phyloP scores from a whole-genome alignment of 2,329 filamentous ascomycete genomes.

The Pseudogymnoascus sp. region DNA sequence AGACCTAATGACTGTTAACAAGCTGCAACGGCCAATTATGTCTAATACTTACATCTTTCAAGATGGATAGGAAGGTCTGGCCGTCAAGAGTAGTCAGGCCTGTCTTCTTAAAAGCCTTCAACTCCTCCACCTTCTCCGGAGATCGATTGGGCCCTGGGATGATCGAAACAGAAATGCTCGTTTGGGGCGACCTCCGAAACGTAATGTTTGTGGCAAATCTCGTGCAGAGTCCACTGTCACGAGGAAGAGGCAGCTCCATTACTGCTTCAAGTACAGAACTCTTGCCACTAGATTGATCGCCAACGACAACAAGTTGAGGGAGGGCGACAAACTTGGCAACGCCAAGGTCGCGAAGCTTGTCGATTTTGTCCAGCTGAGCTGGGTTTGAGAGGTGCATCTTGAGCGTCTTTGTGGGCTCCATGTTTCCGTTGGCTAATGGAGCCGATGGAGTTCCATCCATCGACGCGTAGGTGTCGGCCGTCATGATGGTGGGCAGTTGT shows the following conservation, averaged over 20 bases:
- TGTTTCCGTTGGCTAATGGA: background rate
- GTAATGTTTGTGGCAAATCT: conserved; percentile 38
- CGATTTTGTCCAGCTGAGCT: conserved; percentile 17
- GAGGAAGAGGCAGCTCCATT: conserved; percentile 33
- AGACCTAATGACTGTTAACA: conserved; percentile 10
- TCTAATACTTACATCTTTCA: conserved; percentile 13
- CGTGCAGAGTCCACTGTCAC: conserved; percentile 34
- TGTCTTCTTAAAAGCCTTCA: conserved; percentile 8
- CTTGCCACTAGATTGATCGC: conserved; percentile 35
- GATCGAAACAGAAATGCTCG: conserved; percentile 26
- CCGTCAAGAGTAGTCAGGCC: conserved; percentile 12
- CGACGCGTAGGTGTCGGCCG: background rate
- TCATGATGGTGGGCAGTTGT: background rate
- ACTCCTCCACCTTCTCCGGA: background rate
- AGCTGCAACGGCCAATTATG: background rate
- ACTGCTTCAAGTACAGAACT: conserved; percentile 29
- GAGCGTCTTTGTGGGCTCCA: background rate
- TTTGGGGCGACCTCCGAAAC: conserved; percentile 14
- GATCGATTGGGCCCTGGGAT: conserved; percentile 11
- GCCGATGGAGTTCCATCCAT: background rate
- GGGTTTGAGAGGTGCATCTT: background rate
- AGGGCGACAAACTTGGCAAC: conserved; percentile 18
- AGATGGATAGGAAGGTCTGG: conserved; percentile 12
- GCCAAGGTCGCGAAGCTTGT: conserved; percentile 17
- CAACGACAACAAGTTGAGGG: conserved; percentile 30